Evolutionary conservation across 1,139 yeast genomes (phyloP).

Genomic region (Saccharomycopsis hybrid): DNA sequence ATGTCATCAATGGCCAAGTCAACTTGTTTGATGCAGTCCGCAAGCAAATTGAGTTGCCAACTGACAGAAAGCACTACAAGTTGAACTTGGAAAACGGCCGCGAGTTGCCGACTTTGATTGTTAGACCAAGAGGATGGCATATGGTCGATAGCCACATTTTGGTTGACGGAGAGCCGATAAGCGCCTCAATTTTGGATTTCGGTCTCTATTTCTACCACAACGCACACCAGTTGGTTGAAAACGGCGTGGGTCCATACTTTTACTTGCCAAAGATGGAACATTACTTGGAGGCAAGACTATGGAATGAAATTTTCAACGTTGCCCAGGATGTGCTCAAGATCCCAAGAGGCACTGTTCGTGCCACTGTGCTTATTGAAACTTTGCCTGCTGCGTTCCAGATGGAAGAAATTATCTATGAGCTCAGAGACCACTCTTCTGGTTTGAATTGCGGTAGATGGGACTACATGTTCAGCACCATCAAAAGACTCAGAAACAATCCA

Average conservation of each 20-base stretch:
- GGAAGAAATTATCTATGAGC: conserved; percentile 65
- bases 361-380: conserved; percentile 65
- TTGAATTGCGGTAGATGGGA: conserved; percentile 77
- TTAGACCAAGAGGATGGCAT: conserved; percentile 88
- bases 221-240: conserved; percentile 48
- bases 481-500: conserved; percentile 53
- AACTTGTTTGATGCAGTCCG: conserved; percentile 85
- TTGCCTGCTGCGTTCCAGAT: conserved; percentile 69
- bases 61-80: conserved; percentile 41
- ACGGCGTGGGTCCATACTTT: conserved; percentile 70
- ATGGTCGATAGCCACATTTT: conserved; percentile 65
- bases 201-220: conserved; percentile 70
- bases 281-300: conserved; percentile 65
- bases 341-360: conserved; percentile 66
- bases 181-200: conserved; percentile 73
- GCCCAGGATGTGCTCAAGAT: conserved; percentile 61
- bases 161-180: conserved; percentile 69
- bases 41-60: conserved; percentile 49
- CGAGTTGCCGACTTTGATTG: conserved; percentile 65
- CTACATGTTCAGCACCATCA: conserved; percentile 63
- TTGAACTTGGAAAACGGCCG: conserved; percentile 42
- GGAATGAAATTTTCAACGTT: conserved; percentile 69
- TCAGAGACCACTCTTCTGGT: conserved; percentile 62
- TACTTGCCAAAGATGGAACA: conserved; percentile 78
- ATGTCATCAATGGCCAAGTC: conserved; percentile 83